phyloP scores from a whole-genome alignment of 129 eudicot species.

The Calendula officinalis region DNA sequence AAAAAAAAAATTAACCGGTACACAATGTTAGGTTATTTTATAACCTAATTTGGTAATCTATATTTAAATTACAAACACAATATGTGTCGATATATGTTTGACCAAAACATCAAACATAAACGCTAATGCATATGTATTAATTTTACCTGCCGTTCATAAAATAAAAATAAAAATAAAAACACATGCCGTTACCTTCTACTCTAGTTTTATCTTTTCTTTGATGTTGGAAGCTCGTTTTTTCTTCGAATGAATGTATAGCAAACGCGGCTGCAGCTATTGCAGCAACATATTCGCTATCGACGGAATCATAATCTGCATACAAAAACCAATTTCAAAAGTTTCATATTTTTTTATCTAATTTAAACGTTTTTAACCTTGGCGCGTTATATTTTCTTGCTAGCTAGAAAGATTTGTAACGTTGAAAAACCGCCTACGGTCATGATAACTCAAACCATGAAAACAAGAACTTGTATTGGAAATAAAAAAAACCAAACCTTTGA shows the following conservation, averaged over 20 bases:
- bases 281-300: constrained; percentile 42
- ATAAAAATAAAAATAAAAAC: neutral
- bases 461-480: neutral
- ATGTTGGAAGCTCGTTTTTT: constrained; percentile 27
- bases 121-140: too few relatives aligned
- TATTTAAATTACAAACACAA: neutral
- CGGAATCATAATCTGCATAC: constrained; percentile 28
- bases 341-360: neutral
- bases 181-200: constrained; percentile 32
- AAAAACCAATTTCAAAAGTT: neutral
- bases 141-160: neutral
- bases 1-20: neutral
- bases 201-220: constrained; percentile 37
- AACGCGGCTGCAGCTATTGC: constrained; percentile 82
- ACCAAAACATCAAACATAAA: neutral
- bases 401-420: neutral
- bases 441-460: neutral
- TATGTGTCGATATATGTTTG: neutral
- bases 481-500: constrained; percentile 25
- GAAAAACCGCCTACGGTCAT: neutral
- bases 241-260: constrained; percentile 64
- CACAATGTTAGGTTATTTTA: constrained; percentile 9
- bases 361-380: neutral
- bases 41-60: neutral
- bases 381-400: neutral